Conservation (phyloP, 208 protist species). For the Phytomonas francai region DNA sequence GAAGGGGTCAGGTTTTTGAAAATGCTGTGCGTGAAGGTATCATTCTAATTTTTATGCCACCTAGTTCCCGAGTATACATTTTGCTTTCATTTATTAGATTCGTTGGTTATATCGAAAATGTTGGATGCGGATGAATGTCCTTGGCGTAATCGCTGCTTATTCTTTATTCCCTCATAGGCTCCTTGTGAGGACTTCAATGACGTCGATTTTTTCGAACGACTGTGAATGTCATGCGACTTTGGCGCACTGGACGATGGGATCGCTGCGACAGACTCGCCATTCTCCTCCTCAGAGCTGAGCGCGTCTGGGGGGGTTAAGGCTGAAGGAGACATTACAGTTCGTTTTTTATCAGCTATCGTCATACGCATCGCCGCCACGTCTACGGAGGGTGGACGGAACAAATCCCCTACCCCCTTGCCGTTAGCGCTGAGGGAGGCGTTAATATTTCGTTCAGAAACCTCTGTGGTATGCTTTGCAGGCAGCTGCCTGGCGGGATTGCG, state of each 20-base stretch:
- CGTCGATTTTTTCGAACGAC: neutral
- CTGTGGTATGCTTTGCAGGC: neutral
- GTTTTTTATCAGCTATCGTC: neutral
- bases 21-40: neutral
- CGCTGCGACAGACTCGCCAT: neutral
- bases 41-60: neutral
- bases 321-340: neutral
- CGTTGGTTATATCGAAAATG: neutral
- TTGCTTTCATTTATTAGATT: neutral
- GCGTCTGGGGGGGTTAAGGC: neutral
- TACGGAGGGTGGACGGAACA: neutral
- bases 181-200: neutral
- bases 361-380: neutral
- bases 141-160: neutral
- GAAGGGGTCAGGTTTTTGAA: neutral
- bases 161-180: neutral
- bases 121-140: neutral
- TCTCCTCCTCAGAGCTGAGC: neutral
- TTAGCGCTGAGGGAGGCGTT: neutral
- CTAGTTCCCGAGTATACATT: neutral
- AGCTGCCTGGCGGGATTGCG: neutral
- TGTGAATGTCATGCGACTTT: neutral
- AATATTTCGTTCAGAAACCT: neutral
- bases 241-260: neutral
- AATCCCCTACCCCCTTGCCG: neutral